A percentile compares a stretch with the other conserved stretches of the same genome.
Evolutionary conservation across 225 moss, liverwort and hornwort genomes (phyloP).

Genomic region (Pseudisothecium myosuroides): DNA sequence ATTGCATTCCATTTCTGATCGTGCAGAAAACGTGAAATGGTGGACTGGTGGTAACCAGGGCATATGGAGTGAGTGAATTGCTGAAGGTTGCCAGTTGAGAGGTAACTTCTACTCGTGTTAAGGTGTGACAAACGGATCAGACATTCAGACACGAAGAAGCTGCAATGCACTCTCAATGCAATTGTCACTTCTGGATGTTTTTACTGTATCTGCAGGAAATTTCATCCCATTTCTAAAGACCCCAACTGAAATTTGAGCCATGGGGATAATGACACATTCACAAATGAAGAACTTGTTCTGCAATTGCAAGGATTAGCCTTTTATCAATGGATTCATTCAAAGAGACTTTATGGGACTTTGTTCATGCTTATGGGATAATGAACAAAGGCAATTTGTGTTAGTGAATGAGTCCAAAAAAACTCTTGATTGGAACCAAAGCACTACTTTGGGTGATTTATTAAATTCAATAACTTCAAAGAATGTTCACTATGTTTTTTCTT

Average conservation of each 20-base stretch:
- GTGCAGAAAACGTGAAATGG: too few relatives aligned
- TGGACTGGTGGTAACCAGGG: background rate
- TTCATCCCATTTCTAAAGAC: background rate
- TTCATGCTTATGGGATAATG: background rate
- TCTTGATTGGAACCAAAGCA: background rate
- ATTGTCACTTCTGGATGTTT: background rate
- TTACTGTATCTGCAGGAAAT: background rate
- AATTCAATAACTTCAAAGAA: background rate
- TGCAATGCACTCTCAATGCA: background rate
- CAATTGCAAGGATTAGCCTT: background rate
- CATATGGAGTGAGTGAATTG: background rate
- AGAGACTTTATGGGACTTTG: background rate
- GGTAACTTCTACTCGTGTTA: background rate
- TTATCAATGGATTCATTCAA: background rate
- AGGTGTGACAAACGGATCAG: background rate
- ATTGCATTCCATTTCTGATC: too few relatives aligned
- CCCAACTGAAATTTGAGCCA: background rate
- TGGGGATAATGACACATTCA: background rate
- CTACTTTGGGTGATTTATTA: background rate
- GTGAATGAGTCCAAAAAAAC: background rate
- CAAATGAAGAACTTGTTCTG: background rate
- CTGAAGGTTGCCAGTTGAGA: background rate
- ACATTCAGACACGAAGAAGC: background rate
- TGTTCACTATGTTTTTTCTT: rapidly evolving
- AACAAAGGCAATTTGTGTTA: background rate